A percentile compares a stretch with the other conserved stretches of the same genome.
Evolutionary conservation across 352 stramenopile species (phyloP).

Genomic region (Phytopythium vexans): DNA sequence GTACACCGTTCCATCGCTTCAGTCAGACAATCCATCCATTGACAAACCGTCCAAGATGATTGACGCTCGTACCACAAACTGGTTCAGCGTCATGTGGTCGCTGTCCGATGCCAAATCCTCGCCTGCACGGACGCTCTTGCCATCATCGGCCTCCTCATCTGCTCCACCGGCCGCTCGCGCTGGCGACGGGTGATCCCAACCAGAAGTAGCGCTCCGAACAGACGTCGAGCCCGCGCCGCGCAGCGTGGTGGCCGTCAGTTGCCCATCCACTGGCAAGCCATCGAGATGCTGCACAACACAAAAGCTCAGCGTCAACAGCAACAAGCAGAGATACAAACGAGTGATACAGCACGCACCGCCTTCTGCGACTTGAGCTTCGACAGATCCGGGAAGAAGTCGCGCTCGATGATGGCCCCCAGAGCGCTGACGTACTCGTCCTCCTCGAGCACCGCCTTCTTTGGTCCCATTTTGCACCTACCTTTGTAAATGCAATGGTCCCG

Average conservation of each 20-base stretch:
- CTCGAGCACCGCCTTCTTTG: constrained; percentile 59
- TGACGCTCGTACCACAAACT: constrained; percentile 46
- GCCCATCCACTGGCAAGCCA: constrained; percentile 4
- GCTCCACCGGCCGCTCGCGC: constrained; percentile 2
- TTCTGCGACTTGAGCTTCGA: constrained; percentile 49
- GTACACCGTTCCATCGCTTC: not conserved
- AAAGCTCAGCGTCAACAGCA: not conserved
- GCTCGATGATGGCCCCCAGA: constrained; percentile 80
- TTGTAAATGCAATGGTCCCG: not conserved
- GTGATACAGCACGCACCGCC: constrained; percentile 21
- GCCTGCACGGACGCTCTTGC: not conserved
- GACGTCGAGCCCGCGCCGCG: constrained; percentile 11
- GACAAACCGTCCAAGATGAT: no score
- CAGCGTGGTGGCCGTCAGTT: constrained; percentile 20
- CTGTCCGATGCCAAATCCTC: constrained; percentile 3
- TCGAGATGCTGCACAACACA: not conserved
- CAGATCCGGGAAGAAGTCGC: constrained; percentile 85
- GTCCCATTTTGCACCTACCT: constrained; percentile 10
- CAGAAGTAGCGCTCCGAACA: constrained; percentile 18
- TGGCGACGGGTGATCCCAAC: constrained; percentile 67
- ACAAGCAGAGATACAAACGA: not conserved
- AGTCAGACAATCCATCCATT: no score
- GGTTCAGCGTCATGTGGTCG: constrained; percentile 53
- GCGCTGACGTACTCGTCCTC: constrained; percentile 78
- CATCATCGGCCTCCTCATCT: constrained; percentile 6